Evolutionary conservation across 2,329 filamentous ascomycete species (phyloP), one percentile per base, ranked within the genome.

Genomic region (Botrytis fabae): DNA sequence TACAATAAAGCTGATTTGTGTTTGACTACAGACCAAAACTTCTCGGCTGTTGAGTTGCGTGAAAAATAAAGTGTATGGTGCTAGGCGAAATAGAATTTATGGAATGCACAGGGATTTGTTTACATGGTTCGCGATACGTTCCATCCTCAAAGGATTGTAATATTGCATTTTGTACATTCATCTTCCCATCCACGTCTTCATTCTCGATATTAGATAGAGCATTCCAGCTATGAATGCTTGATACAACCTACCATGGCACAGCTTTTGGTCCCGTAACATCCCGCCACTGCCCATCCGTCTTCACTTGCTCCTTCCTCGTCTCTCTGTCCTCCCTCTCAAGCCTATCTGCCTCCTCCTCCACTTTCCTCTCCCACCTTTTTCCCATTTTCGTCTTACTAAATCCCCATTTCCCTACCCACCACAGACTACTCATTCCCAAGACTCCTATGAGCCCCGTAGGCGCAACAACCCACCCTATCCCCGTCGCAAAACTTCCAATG

Each of bases 321-420:
- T 75, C 75, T 70, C 66, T 70, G n/a, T 75, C 70, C 22, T 71
- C n/a, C 18, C 72, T 48, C 51, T 63, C 51, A 42, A 44, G 28
- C 70, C 73, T 35, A 57, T 64, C 69, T 38, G 64, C 73, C 76
- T 76, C 75, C 75, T 65, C 75, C 69, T 16, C 75, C 74, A 54
- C 76, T 75, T 64, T 75, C 75, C 73, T 78, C 74, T 16, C 75
- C 76, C 61, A 78, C 73, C 54, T 76, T 32, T 54, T 59, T 14
- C 71, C 71, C 35, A 63, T 35, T 28, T 35, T 73, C 75, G 78
- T 74, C 74, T 78, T 79, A 73, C 77, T 78, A 70, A 80, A 80
- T 2, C 78, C 79, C 79, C 79, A 81, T 70, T 78, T 81, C 35
- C 78, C 79, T 64, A 78, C 66, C 64, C 76, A 77, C 80, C 80